phyloP scores from a whole-genome alignment of 352 stramenopile genomes.

The Globisporangium ultimum region DNA sequence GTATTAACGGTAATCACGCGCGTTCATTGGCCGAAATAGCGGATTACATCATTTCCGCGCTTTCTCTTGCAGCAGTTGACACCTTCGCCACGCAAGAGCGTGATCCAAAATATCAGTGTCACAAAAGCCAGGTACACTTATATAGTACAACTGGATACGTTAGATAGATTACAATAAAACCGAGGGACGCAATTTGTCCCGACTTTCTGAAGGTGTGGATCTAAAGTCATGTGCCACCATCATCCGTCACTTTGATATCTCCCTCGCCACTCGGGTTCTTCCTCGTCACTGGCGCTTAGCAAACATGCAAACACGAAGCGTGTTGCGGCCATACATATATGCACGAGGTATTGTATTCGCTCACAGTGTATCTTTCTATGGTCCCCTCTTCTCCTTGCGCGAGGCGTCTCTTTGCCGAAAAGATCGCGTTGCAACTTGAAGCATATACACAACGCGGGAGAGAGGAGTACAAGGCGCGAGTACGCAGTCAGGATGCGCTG shows the following conservation, averaged over 20 bases:
- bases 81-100: background rate
- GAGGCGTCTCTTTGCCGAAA: too few species aligned
- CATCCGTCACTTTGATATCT: background rate
- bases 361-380: background rate
- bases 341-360: background rate
- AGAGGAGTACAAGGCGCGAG: too few species aligned
- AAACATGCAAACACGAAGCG: background rate
- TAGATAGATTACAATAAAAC: too few species aligned
- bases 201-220: too few species aligned
- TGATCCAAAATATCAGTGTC: background rate
- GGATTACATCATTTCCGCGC: conserved; percentile 17
- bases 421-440: too few species aligned
- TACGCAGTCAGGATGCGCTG: too few species aligned
- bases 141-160: too few species aligned
- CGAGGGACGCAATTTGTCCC: background rate
- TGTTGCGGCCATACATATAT: background rate
- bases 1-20: background rate
- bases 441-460: too few species aligned
- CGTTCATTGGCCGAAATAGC: conserved; percentile 7
- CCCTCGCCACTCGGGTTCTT: background rate
- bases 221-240: background rate
- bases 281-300: background rate
- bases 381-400: too few species aligned
- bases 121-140: background rate
- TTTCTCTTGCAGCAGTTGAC: conserved; percentile 12